Conservation (phyloP, 1,284 basidiomycete genomes). For the Malassezia dermatis region DNA sequence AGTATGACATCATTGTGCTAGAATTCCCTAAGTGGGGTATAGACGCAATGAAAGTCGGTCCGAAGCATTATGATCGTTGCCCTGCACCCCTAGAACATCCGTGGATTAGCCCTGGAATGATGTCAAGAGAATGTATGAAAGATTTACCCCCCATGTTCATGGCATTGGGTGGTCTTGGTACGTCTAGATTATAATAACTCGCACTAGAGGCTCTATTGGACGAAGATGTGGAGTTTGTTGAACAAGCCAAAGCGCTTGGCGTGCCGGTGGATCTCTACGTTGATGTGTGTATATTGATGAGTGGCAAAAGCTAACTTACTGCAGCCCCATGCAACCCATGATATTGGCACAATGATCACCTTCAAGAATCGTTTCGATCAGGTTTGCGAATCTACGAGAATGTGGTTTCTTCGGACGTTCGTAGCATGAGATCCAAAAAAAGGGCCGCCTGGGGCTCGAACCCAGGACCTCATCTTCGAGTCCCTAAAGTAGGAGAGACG, state of each 20-base stretch:
- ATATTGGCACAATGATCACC: conserved; percentile 4
- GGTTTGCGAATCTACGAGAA: neutral
- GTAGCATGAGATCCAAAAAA: neutral
- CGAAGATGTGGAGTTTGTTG: conserved; percentile 1
- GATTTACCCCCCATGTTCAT: conserved; percentile 1
- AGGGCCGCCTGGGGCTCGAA: conserved; percentile 23
- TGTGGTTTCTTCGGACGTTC: neutral
- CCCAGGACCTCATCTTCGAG: conserved; percentile 20
- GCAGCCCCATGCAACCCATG: neutral
- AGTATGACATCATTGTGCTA: conserved; percentile 29
- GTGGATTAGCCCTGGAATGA: neutral
- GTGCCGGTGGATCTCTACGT: neutral
- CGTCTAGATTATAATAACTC: no score
- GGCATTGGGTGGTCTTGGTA: neutral
- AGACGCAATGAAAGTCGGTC: conserved; percentile 11
- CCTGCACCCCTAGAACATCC: neutral
- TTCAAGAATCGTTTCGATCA: neutral
- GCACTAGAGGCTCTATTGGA: neutral
- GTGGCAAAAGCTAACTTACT: no score
- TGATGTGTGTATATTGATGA: no score
- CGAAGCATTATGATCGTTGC: neutral
- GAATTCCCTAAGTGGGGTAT: conserved; percentile 34
- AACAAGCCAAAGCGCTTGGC: neutral
- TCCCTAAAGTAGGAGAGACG: conserved; percentile 19
- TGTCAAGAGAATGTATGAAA: neutral